phyloP scores from a whole-genome alignment of 371 early-diverging fungal species.

The Mucor lusitanicus region DNA sequence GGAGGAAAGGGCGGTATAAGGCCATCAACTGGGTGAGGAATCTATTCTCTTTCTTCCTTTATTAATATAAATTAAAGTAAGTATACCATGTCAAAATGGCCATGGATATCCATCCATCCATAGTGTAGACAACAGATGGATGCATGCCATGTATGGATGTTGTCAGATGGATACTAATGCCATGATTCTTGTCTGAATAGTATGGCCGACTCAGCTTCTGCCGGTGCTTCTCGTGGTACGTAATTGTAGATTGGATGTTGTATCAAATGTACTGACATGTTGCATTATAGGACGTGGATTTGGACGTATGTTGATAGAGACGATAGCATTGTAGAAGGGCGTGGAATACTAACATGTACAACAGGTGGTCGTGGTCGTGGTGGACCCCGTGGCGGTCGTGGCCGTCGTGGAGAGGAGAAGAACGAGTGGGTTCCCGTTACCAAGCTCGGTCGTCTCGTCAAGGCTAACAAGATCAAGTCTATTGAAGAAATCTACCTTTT shows the following conservation, averaged over 20 bases:
- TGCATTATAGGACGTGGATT: conserved; percentile 66
- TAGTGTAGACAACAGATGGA: not conserved
- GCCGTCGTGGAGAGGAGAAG: conserved; percentile 88
- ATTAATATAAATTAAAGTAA: conserved; percentile 28
- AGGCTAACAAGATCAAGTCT: conserved; percentile 90
- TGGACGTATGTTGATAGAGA: conserved; percentile 42
- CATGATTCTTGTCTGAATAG: not conserved
- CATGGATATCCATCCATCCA: not conserved
- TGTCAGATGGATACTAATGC: not conserved
- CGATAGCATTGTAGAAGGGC: no score
- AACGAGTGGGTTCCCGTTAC: conserved; percentile 76
- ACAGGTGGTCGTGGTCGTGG: conserved; percentile 54
- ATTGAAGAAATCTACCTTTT: conserved; percentile 97
- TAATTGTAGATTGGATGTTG: not conserved
- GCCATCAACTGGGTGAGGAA: not conserved
- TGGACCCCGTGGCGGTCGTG: conserved; percentile 71
- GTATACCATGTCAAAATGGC: not conserved
- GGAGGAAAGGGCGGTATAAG: not conserved
- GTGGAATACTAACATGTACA: not conserved
- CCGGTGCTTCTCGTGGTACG: conserved; percentile 69
- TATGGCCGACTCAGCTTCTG: conserved; percentile 81
- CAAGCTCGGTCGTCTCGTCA: conserved; percentile 92
- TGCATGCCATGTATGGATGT: conserved; percentile 6
- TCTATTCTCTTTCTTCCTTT: conserved; percentile 24
- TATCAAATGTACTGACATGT: not conserved